Evolutionary conservation across 345 rosid species (phyloP), one percentile per base, ranked within the genome.

Genomic region (Boechera stricta): DNA sequence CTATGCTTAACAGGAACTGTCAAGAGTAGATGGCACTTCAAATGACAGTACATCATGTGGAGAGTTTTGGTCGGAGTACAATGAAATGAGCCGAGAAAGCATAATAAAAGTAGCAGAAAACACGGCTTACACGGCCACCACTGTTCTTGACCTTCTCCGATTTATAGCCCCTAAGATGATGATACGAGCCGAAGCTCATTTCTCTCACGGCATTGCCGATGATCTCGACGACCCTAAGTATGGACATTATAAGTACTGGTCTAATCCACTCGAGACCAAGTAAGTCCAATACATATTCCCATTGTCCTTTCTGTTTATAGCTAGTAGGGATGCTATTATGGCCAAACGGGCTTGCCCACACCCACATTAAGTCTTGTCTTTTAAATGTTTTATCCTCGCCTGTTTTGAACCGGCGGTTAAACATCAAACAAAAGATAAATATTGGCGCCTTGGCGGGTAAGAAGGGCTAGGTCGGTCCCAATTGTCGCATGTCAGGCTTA

Each of bases 241-340:
- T 68, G 52, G 11, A 42, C 87, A 89, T 66, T 84, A 83, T 82
- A 88, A 84, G 59, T 87, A 90, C 74, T 92, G 92, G 92, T 90
- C 93, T 11, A 92, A 88, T 80, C 96, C 97, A 8, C 85, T 92
- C 0, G 93, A 92, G 69, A 88, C 81, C 42, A 88, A 67, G 97
- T 89, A 81, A 80, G 89, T 67, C 2, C 26, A 16, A 18, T 13
- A 57, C 62, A 68, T 55, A n/a, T 15, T 75, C 51, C 4, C n/a
- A 11, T 54, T 39, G 10, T 26, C 49, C 35, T 49, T 2, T 29
- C 1, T 68, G 0, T 66, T 16, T 12, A 12, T 36, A 64, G 10
- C 48, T 38, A 59, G 42, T 35, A 36, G 2, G 31, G 15, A 60
- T 36, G n/a, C 4, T 59, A n/a, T 58, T 11, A 57, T 32, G 39